Evolutionary conservation across 257 asterid genomes (phyloP), one percentile per base, ranked within the genome.

Genomic region (Nicotiana paniculata): DNA sequence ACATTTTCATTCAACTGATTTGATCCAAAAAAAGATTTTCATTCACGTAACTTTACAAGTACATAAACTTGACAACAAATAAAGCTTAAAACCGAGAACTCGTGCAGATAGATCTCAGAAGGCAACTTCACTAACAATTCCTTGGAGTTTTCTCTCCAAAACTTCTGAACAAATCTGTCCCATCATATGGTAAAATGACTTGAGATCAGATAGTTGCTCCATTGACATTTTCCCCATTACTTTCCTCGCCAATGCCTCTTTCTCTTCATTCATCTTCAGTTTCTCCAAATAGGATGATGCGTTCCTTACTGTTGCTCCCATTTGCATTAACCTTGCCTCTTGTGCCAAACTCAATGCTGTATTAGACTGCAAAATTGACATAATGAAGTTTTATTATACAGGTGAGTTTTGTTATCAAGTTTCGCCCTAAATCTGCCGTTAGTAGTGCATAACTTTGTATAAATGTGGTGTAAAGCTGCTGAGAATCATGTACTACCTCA

Each of bases 241-340:
- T 53, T 82, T 86, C 80, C 88, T 89, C 28, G 90, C 92, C 64
- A 83, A 43, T 5, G 33, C 74, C 78, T 88, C 92, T 57, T 80
- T 86, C 32, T 89, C 83, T 66, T 85, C 88, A 10, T 72, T 82
- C 87, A 82, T 17, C 83, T 88, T 85, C 86, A 86, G 30, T 59
- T 79, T 86, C 66, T 85, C 57, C 18, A 88, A 48, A 62, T 79
- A 86, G 3, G 84, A 78, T 26, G 88, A 67, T 33, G 84, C 85
- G 84, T 89, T 89, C 84, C 91, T 86, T 58, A 89, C 87, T 15
- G 91, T 89, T 72, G 91, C 91, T 8, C 92, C 91, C 89, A 89
- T 89, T 77, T 89, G 90, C 89, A 81, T 86, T 82, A 89, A 57
- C 61, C 91, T 88, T 0, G 80, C 62, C 82, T 88, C 90, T 80